Percentiles rank a stretch among this genome's conserved stretches.
Conservation (phyloP, 2,329 filamentous ascomycete species). For the Blastomyces silverae region DNA sequence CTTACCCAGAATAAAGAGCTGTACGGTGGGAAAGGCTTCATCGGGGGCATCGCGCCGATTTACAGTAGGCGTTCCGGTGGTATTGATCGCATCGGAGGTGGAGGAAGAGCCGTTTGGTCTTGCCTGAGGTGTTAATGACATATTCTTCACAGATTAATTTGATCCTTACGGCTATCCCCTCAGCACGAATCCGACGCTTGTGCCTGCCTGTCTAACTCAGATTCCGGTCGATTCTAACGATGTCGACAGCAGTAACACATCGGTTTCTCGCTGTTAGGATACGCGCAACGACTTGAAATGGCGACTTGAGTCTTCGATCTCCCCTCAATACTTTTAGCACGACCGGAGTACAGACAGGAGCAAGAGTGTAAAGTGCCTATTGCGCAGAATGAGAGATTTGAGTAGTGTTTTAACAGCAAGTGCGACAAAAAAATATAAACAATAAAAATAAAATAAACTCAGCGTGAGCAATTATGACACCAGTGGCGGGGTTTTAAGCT, state of each 20-base stretch:
- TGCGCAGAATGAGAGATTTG: background rate
- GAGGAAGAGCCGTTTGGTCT: slow-evolving; percentile 29
- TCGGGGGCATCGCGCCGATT: slow-evolving; percentile 47
- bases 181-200: slow-evolving; percentile 18
- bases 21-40: slow-evolving; percentile 70
- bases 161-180: slow-evolving; percentile 47
- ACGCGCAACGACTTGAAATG: background rate
- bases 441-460: background rate
- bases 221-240: background rate
- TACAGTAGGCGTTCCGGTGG: background rate
- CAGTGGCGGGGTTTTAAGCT: background rate
- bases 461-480: background rate
- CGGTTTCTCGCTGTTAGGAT: background rate
- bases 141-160: slow-evolving; percentile 45
- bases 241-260: background rate
- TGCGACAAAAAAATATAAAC: background rate
- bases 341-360: background rate
- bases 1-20: slow-evolving; percentile 79
- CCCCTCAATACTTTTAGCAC: background rate
- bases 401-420: background rate
- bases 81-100: slow-evolving; percentile 5
- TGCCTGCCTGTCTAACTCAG: slow-evolving; percentile 18
- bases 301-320: background rate
- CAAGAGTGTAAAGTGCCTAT: background rate
- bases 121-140: slow-evolving; percentile 55